Evolutionary conservation across 768 basidiomycete genomes (phyloP).

Genomic region (Termitomyces sp.): DNA sequence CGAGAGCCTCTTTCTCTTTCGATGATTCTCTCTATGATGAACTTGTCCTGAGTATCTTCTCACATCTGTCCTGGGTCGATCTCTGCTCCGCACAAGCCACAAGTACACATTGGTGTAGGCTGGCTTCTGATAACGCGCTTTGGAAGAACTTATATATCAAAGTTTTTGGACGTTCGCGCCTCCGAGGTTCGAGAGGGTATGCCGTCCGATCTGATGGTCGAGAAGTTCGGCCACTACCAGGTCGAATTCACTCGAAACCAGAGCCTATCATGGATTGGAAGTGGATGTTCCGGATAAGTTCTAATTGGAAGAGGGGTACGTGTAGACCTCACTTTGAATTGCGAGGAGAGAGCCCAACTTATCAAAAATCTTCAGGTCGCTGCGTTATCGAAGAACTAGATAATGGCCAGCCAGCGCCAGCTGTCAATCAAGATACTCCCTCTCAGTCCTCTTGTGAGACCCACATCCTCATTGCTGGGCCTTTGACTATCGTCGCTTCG

Average conservation of each 20-base stretch:
- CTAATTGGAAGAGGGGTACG: conserved; percentile 77
- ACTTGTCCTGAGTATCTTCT: conserved; percentile 68
- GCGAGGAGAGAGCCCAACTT: background rate
- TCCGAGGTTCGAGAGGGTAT: conserved; percentile 66
- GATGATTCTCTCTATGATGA: conserved; percentile 68
- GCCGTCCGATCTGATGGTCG: conserved; percentile 50
- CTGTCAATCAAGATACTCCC: background rate
- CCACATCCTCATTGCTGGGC: conserved; percentile 56
- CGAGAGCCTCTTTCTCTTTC: conserved; percentile 31
- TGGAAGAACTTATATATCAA: conserved; percentile 65
- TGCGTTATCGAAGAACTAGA: conserved; percentile 44
- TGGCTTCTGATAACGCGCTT: conserved; percentile 66
- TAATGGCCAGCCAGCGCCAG: background rate
- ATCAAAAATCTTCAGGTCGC: conserved; percentile 43
- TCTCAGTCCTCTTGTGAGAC: conserved; percentile 15
- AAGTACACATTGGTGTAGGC: conserved; percentile 61
- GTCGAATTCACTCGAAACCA: conserved; percentile 33
- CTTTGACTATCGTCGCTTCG: conserved; percentile 54
- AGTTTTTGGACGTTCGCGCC: conserved; percentile 60
- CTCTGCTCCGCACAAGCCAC: conserved; percentile 61
- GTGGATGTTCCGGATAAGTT: conserved; percentile 82
- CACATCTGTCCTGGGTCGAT: conserved; percentile 60
- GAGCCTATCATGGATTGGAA: conserved; percentile 62
- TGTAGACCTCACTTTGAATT: background rate
- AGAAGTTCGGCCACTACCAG: conserved; percentile 55